Evolutionary conservation across 2,329 filamentous ascomycete genomes (phyloP).

Genomic region (Neofusicoccum cordaticola): DNA sequence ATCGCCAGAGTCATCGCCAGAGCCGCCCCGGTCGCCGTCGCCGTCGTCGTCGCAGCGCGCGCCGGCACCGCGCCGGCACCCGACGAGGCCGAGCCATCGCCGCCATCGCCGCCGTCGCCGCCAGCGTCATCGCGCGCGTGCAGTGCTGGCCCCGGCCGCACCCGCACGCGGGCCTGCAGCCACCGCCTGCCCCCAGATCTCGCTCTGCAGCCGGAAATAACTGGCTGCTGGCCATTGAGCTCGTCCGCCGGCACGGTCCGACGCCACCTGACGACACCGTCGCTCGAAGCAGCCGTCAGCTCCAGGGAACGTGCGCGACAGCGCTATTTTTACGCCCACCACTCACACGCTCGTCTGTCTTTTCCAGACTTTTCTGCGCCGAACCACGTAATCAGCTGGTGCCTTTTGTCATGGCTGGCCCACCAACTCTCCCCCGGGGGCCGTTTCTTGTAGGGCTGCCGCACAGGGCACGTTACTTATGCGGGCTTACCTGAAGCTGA

Average conservation of each 20-base stretch:
- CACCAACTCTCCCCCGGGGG: not conserved
- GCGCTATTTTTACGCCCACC: slow-evolving; percentile 11
- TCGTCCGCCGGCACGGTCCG: slow-evolving; percentile 5
- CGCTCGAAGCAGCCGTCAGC: slow-evolving; percentile 1
- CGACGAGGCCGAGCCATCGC: not conserved
- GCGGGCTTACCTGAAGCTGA: slow-evolving; percentile 4
- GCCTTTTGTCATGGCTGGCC: not conserved
- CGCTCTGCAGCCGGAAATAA: not conserved
- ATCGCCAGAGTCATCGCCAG: no score
- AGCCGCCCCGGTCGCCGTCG: no score
- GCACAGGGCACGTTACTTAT: slow-evolving; percentile 31
- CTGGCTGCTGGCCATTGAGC: not conserved
- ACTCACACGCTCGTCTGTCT: slow-evolving; percentile 71
- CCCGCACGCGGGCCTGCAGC: no score
- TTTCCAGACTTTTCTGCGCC: slow-evolving; percentile 71
- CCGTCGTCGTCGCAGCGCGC: no score
- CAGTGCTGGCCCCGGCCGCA: no score
- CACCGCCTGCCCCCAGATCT: no score
- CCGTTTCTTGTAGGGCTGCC: slow-evolving; percentile 61
- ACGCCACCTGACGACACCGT: slow-evolving; percentile 4
- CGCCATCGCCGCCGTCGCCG: no score
- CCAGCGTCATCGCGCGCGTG: no score
- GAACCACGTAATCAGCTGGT: slow-evolving; percentile 51
- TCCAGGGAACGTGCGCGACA: not conserved
- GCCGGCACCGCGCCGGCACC: no score